phyloP scores from a whole-genome alignment of 2,329 filamentous ascomycete genomes.

The Clarireedia homoeocarpa region DNA sequence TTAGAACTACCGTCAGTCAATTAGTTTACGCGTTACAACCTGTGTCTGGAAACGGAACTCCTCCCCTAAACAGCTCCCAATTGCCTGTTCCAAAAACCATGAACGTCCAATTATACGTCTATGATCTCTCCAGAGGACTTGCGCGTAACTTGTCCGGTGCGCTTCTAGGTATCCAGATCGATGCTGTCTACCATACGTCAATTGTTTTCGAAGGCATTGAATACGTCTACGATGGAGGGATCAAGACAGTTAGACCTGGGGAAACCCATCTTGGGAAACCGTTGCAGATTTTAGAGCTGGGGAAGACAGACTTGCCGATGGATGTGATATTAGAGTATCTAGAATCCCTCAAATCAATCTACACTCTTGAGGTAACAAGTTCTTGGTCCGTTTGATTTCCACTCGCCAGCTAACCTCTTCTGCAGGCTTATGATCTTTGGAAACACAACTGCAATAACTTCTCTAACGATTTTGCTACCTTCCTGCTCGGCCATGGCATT shows the following conservation, averaged over 20 bases:
- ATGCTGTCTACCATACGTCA: slow-evolving; percentile 92
- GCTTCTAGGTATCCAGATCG: slow-evolving; percentile 63
- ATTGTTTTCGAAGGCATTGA: slow-evolving; percentile 79
- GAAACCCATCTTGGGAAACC: slow-evolving; percentile 81
- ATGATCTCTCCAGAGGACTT: slow-evolving; percentile 60
- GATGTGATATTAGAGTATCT: slow-evolving; percentile 84
- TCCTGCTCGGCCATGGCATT: slow-evolving; percentile 81
- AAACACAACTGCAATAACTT: slow-evolving; percentile 98
- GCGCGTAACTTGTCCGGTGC: slow-evolving; percentile 42
- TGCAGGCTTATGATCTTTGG: slow-evolving; percentile 76
- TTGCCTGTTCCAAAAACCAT: slow-evolving; percentile 35
- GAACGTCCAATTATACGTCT: slow-evolving; percentile 71
- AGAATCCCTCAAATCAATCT: slow-evolving; percentile 73
- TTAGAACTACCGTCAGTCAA: neutral
- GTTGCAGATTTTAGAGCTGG: slow-evolving; percentile 67
- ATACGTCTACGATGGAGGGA: slow-evolving; percentile 83
- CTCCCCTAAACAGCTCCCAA: neutral
- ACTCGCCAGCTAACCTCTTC: slow-evolving; percentile 3
- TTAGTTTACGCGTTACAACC: neutral
- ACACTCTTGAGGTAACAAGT: slow-evolving; percentile 60
- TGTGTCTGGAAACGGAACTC: neutral
- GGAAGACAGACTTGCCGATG: slow-evolving; percentile 67
- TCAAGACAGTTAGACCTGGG: slow-evolving; percentile 74
- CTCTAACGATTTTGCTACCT: slow-evolving; percentile 84
- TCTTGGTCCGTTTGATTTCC: neutral